Evolutionary conservation across 2,329 filamentous ascomycete genomes (phyloP).

Genomic region (Ascochyta koolunga): DNA sequence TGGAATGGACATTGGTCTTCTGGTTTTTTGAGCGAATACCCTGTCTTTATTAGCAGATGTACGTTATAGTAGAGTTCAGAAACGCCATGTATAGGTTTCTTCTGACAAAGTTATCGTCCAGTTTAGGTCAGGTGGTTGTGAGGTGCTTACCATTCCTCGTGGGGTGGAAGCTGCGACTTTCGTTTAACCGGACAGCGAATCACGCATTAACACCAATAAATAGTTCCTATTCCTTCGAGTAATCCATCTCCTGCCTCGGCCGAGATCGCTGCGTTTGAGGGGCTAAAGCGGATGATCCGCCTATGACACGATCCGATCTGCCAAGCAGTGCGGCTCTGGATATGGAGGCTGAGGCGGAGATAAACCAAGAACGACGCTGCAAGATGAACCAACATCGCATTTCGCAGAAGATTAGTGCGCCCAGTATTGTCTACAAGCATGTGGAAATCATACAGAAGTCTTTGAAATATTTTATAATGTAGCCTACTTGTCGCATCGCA

Average conservation of each 20-base stretch:
- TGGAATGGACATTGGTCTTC: not conserved
- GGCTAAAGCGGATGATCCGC: constrained; percentile 8
- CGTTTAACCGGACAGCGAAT: not conserved
- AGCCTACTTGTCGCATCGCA: not conserved
- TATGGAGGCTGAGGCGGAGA: too few species aligned
- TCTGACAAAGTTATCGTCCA: not conserved
- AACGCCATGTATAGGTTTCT: not conserved
- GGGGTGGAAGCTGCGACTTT: too few species aligned
- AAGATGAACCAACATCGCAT: not conserved
- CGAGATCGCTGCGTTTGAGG: not conserved
- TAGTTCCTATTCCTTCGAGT: not conserved
- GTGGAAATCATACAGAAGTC: not conserved
- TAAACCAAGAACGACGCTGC: not conserved
- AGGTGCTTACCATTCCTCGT: not conserved
- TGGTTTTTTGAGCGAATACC: constrained; percentile 13
- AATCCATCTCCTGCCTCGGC: not conserved
- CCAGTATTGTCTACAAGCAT: not conserved
- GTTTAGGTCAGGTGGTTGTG: not conserved
- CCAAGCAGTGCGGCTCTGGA: constrained; percentile 6
- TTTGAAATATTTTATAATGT: not conserved
- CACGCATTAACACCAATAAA: not conserved
- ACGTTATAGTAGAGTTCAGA: not conserved
- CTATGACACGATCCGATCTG: too few species aligned
- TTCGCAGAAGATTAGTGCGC: not conserved
- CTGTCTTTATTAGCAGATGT: constrained; percentile 5